A percentile compares a stretch with the other conserved stretches of the same genome.
These are phyloP conservation scores for Neckera pumila DNA, from an alignment of 225 moss, liverwort and hornwort species.

Conservation along the genomic window DNA sequence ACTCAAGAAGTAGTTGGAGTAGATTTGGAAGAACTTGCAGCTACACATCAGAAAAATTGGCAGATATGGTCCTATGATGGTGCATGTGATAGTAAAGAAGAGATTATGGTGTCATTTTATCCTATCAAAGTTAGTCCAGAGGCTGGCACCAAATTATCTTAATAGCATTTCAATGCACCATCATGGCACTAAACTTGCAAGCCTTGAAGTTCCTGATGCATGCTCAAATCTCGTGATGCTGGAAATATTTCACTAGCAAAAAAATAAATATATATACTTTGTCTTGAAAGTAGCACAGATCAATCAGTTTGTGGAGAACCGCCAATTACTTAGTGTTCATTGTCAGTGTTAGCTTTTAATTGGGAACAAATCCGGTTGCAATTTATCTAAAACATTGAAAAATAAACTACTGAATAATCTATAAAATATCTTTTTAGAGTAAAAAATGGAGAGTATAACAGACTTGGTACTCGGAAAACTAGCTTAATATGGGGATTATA, in stretches of 20 bases:
- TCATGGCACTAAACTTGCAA: too few relatives aligned
- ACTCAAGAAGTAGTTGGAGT: too few relatives aligned
- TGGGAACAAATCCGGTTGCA: too few relatives aligned
- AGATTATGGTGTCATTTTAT: too few relatives aligned
- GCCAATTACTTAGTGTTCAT: too few relatives aligned
- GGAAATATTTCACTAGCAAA: neutral
- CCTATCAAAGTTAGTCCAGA: too few relatives aligned
- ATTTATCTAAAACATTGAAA: neutral
- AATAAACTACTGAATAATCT: neutral
- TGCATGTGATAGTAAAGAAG: too few relatives aligned
- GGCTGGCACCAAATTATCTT: too few relatives aligned
- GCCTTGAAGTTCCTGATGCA: too few relatives aligned
- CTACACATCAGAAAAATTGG: too few relatives aligned
- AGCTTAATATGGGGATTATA: neutral
- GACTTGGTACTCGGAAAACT: rapidly evolving
- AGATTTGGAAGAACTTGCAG: rapidly evolving
- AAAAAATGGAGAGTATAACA: neutral
- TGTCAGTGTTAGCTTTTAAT: neutral
- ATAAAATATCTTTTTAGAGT: neutral
- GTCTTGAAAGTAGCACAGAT: rapidly evolving
- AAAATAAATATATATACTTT: neutral
- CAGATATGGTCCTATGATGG: too few relatives aligned
- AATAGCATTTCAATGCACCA: too few relatives aligned
- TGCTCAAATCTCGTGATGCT: neutral
- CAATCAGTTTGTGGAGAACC: rapidly evolving